Base-by-base conservation (phyloP, 2,329 filamentous ascomycete genomes). In the Aspergillus ochraceoroseus region DNA sequence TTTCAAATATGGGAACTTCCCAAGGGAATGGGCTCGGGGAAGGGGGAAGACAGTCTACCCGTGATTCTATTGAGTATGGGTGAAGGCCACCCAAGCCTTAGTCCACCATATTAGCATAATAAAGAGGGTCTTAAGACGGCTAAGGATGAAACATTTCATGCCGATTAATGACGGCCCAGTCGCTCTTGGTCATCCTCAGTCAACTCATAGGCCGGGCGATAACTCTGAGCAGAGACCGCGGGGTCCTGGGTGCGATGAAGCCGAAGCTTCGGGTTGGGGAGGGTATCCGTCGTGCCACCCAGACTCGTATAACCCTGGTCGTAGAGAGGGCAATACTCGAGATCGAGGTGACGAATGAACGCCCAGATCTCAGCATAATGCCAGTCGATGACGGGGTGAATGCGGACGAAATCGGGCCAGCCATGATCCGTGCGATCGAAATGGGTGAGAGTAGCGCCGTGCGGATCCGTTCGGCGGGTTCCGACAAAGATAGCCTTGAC, bases 331-430 rank as follows among this genome's bases (percentile, higher is more conserved):
- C 92, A 96, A 60, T 95, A 98, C 4, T 82, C 80, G 18, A 96
- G 80, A 1, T 79, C 74, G 19, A 96, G 69, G 56, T 85, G 80
- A 19, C 56, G 58, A 74, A 86, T 72, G 59, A 94, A 88, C 12
- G 82, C 79, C 92, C 92, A 96, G 38, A 96, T 90, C 63, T 96
- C 90, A 7, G 80, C 78, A 64, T 95, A 95, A 63, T 92, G 87
- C 92, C 92, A 98, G 66, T 98, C 92, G 58, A 98, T 89, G 7
- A 98, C 85, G 0, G 92, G 90, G 65, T 98, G 88, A 45, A 96
- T 75, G 43, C 92, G 79, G 82, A 96, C 89, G 58, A 96, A 95
- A 29, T 74, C 70, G 23, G 92, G 92, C 92, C 92, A 98, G 2
- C 83, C 88, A 23, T 76, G 72, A 65, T 96, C 92, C 3, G 92